Evolutionary conservation across 805 yeast species (phyloP).

Genomic region (Jamesozyma spencerorum): DNA sequence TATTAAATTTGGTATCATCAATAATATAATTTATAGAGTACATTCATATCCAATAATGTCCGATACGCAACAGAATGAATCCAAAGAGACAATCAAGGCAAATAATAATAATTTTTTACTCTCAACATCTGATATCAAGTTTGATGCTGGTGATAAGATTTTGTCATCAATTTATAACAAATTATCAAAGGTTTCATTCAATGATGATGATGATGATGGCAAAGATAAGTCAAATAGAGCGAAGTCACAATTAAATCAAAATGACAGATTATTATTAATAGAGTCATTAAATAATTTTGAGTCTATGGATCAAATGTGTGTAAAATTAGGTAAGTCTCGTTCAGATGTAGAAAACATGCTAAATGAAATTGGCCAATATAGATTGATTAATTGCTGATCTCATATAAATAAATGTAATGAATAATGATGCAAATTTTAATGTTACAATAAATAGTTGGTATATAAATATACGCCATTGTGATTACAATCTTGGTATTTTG

Average conservation of each 20-base stretch:
- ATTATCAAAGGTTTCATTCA: constrained; percentile 23
- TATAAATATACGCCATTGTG: not conserved
- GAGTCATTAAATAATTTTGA: constrained; percentile 43
- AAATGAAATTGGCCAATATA: constrained; percentile 42
- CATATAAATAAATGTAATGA: not conserved
- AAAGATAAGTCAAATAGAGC: constrained; percentile 2
- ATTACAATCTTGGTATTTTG: constrained; percentile 4
- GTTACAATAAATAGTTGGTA: not conserved
- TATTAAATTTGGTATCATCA: constrained; percentile 74
- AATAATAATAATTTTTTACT: constrained; percentile 7
- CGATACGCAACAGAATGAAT: constrained; percentile 9
- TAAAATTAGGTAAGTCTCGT: constrained; percentile 51
- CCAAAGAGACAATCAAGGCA: not conserved
- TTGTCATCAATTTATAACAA: constrained; percentile 24
- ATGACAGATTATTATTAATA: constrained; percentile 28
- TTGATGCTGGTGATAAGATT: constrained; percentile 26
- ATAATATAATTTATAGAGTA: constrained; percentile 75
- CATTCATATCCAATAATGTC: constrained; percentile 59
- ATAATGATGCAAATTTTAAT: too few species aligned
- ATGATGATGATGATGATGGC: constrained; percentile 7
- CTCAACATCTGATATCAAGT: constrained; percentile 28
- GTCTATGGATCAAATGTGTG: constrained; percentile 59
- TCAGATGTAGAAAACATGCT: constrained; percentile 44
- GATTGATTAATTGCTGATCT: constrained; percentile 33
- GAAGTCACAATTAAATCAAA: not conserved